These are phyloP conservation scores for Plasmodium billcollinsi DNA, from an alignment of 169 alveolate genomes.

Conservation along the genomic window DNA sequence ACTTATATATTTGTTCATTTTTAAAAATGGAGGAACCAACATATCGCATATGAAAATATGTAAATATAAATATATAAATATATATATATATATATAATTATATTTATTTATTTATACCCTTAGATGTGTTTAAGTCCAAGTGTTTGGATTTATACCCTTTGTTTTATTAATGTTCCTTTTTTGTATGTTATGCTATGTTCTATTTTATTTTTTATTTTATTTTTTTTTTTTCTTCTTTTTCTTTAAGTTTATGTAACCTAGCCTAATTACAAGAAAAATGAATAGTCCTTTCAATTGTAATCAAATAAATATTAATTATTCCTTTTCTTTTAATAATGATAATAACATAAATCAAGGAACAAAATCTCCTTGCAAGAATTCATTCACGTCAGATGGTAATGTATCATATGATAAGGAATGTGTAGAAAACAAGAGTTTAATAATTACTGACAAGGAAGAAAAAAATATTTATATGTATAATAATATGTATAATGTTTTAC, in stretches of 20 bases:
- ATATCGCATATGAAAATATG: no score
- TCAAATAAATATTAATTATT: slow-evolving; percentile 18
- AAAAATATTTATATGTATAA: slow-evolving; percentile 37
- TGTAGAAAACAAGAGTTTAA: slow-evolving; percentile 11
- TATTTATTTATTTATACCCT: slow-evolving; percentile 3
- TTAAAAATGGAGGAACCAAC: no score
- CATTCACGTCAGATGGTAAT: background rate
- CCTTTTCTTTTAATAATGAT: slow-evolving; percentile 16
- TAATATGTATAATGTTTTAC: slow-evolving; percentile 8
- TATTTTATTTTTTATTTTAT: background rate
- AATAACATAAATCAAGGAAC: background rate
- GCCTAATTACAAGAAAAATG: slow-evolving; percentile 14
- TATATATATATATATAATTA: background rate
- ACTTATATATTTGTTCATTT: no score
- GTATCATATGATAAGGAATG: background rate
- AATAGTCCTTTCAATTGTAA: slow-evolving; percentile 17
- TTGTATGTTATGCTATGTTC: background rate
- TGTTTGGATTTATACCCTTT: no score
- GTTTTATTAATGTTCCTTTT: background rate
- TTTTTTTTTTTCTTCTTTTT: background rate
- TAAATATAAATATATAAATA: slow-evolving; percentile 3
- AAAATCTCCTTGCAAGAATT: background rate
- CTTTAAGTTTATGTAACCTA: background rate
- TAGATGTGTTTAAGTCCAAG: background rate
- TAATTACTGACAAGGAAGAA: background rate